A percentile compares a stretch with the other conserved stretches of the same genome.
Conservation (phyloP, 2,329 filamentous ascomycete species). For the Microcyclospora pomicola region DNA sequence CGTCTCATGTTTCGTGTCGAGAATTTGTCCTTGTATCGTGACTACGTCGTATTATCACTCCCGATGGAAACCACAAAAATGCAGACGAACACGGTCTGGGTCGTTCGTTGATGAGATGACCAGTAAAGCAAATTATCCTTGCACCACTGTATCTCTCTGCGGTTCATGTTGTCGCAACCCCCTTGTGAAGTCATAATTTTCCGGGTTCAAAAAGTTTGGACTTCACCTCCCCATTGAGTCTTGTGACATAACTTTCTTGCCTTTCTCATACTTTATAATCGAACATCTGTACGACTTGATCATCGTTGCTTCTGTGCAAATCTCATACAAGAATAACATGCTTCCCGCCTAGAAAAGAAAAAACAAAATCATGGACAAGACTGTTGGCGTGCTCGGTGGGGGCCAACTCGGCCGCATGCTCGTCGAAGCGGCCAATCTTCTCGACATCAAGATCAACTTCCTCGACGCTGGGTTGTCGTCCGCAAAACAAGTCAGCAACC, state of each 20-base stretch:
- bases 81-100: no score
- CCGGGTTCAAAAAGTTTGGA: no score
- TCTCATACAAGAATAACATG: not conserved
- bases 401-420: conserved; percentile 78
- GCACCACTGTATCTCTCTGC: no score
- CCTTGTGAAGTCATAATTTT: no score
- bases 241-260: not conserved
- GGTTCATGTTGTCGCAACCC: no score
- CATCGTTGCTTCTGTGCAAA: not conserved
- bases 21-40: no score
- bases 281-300: not conserved
- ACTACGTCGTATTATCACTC: no score
- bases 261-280: not conserved
- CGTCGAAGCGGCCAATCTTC: conserved; percentile 65
- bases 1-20: no score
- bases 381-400: conserved; percentile 30
- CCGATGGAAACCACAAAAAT: no score
- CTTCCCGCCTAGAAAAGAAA: not conserved
- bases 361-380: conserved; percentile 12
- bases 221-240: no score
- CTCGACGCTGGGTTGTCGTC: conserved; percentile 65
- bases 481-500: conserved; percentile 73
- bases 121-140: no score
- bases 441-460: conserved; percentile 66
- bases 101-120: no score